A percentile compares a stretch with the other conserved stretches of the same genome.
Evolutionary conservation across 2,329 filamentous ascomycete species (phyloP).

Genomic region (Alternaria sp.): DNA sequence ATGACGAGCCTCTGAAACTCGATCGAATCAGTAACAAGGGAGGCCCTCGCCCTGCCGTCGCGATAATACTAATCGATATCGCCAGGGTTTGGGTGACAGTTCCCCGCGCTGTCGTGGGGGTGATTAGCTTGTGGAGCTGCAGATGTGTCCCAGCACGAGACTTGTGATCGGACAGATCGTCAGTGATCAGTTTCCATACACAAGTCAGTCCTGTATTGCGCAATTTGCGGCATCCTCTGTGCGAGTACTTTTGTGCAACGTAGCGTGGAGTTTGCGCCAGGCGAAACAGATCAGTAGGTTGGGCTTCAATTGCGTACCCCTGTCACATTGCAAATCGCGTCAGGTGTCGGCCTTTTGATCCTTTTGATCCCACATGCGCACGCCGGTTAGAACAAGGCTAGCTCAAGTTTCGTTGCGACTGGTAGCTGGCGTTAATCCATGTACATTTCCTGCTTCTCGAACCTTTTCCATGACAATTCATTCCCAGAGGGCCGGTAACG

Average conservation of each 20-base stretch:
- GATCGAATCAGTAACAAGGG: neutral
- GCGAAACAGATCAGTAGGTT: neutral
- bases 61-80: neutral
- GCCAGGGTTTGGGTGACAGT: constrained; percentile 1
- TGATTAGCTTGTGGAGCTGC: neutral
- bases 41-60: neutral
- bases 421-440: constrained; percentile 11
- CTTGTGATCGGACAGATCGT: neutral
- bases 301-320: constrained; percentile 1
- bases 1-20: constrained; percentile 5
- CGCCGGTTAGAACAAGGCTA: constrained; percentile 2
- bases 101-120: constrained; percentile 9
- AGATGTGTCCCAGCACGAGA: constrained; percentile 2
- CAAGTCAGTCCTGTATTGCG: neutral
- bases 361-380: neutral
- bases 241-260: neutral
- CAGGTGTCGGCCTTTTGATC: neutral
- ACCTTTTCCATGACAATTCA: constrained; percentile 5
- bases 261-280: neutral
- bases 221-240: neutral
- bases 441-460: constrained; percentile 7
- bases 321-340: neutral
- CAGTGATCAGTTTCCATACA: neutral
- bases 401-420: constrained; percentile 10
- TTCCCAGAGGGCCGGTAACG: constrained; percentile 1